Percentiles rank a stretch among this genome's conserved stretches.
Evolutionary conservation across 805 yeast species (phyloP).

Genomic region (Pichia insulana): DNA sequence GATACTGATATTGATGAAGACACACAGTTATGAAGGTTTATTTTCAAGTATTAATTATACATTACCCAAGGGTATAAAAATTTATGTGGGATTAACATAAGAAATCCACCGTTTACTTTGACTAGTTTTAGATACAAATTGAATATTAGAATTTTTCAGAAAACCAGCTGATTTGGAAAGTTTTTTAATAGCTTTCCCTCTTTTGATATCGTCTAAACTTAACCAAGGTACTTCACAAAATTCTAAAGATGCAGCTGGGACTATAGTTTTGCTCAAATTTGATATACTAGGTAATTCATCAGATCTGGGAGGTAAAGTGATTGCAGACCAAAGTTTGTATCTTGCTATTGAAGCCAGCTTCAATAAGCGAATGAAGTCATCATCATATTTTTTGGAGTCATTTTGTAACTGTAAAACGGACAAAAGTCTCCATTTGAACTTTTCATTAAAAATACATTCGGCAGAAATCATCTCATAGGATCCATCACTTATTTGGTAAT

Average conservation of each 20-base stretch:
- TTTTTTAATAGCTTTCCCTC: conserved; percentile 5
- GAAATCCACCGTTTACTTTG: conserved; percentile 9
- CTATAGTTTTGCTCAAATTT: conserved; percentile 2
- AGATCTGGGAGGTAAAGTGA: conserved; percentile 41
- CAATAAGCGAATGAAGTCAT: conserved; percentile 8
- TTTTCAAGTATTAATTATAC: neutral
- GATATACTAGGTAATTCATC: conserved; percentile 23
- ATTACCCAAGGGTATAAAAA: neutral
- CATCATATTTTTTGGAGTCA: neutral
- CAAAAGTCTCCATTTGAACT: conserved; percentile 3
- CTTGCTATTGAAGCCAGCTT: conserved; percentile 35
- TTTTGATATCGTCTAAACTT: conserved; percentile 8
- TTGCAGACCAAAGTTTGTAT: conserved; percentile 43
- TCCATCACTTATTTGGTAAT: neutral
- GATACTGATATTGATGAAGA: neutral
- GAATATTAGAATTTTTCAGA: conserved; percentile 8
- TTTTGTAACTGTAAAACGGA: neutral
- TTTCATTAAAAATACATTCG: conserved; percentile 1
- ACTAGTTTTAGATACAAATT: conserved; percentile 8
- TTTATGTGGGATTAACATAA: neutral
- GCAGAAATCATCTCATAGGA: neutral
- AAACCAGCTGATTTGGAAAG: conserved; percentile 5
- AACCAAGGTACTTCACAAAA: conserved; percentile 10
- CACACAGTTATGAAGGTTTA: neutral
- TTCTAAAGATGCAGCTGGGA: conserved; percentile 3